These are phyloP conservation scores for Piper betle DNA, from an alignment of 164 flowering plant genomes.

Conservation along the genomic window DNA sequence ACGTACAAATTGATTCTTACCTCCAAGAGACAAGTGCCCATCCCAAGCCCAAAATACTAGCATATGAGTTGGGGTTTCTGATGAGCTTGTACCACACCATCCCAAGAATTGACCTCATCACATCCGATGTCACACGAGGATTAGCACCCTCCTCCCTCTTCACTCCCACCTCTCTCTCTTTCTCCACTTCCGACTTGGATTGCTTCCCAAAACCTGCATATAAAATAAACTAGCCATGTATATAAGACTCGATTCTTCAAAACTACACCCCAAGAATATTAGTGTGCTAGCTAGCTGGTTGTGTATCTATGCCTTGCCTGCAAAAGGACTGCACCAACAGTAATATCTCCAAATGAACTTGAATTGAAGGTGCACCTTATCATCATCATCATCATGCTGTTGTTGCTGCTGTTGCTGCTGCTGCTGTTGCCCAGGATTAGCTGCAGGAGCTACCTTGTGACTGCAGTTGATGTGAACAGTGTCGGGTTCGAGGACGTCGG, in stretches of 20 bases:
- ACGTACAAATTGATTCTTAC: constrained; percentile 4
- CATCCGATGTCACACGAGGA: constrained; percentile 7
- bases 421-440: constrained; percentile 5
- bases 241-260: too few species aligned
- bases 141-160: not conserved
- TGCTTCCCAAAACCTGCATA: constrained; percentile 5
- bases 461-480: constrained; percentile 4
- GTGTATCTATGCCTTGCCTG: constrained; percentile 5
- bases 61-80: constrained; percentile 32
- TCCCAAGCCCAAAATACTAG: constrained; percentile 24
- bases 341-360: constrained; percentile 9
- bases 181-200: constrained; percentile 6
- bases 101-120: constrained; percentile 17
- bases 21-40: constrained; percentile 32
- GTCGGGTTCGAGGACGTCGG: not conserved
- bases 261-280: not conserved
- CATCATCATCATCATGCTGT: constrained; percentile 9
- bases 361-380: constrained; percentile 20
- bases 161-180: not conserved
- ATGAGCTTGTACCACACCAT: constrained; percentile 28
- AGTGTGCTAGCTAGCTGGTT: not conserved
- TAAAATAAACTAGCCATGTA: too few species aligned
- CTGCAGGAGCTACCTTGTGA: constrained; percentile 12
- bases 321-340: constrained; percentile 16
- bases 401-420: not conserved